Base-by-base conservation (phyloP, 2,329 filamentous ascomycete genomes). In the Albifimbria verrucaria region DNA sequence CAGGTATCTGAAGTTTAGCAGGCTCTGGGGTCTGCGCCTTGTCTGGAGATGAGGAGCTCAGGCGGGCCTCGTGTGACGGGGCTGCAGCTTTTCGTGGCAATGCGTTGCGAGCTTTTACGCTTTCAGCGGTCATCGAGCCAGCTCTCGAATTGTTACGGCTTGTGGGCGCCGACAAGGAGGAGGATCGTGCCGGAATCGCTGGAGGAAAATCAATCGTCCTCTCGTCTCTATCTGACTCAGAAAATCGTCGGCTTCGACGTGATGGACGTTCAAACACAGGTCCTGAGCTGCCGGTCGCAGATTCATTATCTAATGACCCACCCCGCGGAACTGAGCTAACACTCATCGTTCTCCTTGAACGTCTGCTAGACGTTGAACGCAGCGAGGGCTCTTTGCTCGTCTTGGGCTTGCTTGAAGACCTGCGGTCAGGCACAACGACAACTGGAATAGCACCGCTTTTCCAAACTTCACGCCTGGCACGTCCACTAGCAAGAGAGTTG, bases 361-460 rank as follows among this genome's bases (percentile, higher is more conserved):
- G 76, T 49, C 76, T 77, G 61, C 83, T 87, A 56, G 80, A 85
- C n/a, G 77, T 81, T 20, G 84, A 86, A 52, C 82, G 77, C 17
- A 86, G 68, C 2, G 83, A 86, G 4, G 78, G 80, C 26, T 81
- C 72, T 44, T 72, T 74, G 50, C 63, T 73, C 7, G 78, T 75
- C 54, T 75, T 78, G n/a, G 77, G 73, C 49, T 77, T 78, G 11
- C 75, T 68, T 3, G 82, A 85, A 7, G 82, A 80, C 17, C 68
- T 72, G 17, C 84, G 79, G 52, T 81, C 78, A 7, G 84, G 84
- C 49, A 87, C 78, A 20, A 87, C 74, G 7, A 86, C 76, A 7
- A 87, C 83, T 2, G 84, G 84, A 10, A 87, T 83, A 2, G 74
- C 82, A 7, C 83, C 84, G 50, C 68, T 79, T 57, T 79, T 85